Percentiles rank a stretch among this genome's conserved stretches.
Conservation (phyloP, 2,329 filamentous ascomycete genomes). For the Alternaria triticina region DNA sequence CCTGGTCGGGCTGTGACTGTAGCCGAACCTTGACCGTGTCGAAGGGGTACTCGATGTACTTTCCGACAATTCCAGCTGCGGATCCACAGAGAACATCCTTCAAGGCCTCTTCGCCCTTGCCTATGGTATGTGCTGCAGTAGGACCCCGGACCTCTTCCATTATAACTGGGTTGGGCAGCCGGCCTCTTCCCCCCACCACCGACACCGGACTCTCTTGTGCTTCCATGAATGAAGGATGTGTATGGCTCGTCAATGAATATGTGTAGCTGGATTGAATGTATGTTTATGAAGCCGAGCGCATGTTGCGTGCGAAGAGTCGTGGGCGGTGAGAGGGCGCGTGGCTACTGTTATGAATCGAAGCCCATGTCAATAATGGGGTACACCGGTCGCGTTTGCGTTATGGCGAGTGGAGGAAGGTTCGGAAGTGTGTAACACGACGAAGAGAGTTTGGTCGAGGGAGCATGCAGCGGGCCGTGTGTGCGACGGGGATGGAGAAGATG, state of each 20-base stretch:
- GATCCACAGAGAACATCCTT: constrained; percentile 92
- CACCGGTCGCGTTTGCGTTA: constrained; percentile 8
- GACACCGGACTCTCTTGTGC: constrained; percentile 36
- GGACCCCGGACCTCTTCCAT: constrained; percentile 25
- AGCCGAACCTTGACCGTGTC: constrained; percentile 98
- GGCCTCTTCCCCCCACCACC: constrained; percentile 41
- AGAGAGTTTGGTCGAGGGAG: constrained; percentile 18
- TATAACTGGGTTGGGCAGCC: constrained; percentile 24
- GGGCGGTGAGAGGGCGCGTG: constrained; percentile 38
- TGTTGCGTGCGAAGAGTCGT: constrained; percentile 31
- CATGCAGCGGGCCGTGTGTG: constrained; percentile 28
- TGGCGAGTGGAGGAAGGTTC: constrained; percentile 18
- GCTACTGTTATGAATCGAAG: constrained; percentile 26
- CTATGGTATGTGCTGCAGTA: constrained; percentile 19
- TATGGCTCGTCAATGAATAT: constrained; percentile 7
- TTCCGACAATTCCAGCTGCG: constrained; percentile 86
- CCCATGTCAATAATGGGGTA: constrained; percentile 21
- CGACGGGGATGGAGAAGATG: constrained; percentile 29
- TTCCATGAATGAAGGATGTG: constrained; percentile 33
- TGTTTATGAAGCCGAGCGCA: constrained; percentile 28
- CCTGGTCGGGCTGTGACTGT: constrained; percentile 88
- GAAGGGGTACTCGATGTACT: constrained; percentile 98
- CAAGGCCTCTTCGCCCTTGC: constrained; percentile 69
- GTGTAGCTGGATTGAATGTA: constrained; percentile 9
- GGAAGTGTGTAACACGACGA: constrained; percentile 29